Evolutionary conservation across 441 rosid species (phyloP).

Genomic region (Hypseocharis bilobata): DNA sequence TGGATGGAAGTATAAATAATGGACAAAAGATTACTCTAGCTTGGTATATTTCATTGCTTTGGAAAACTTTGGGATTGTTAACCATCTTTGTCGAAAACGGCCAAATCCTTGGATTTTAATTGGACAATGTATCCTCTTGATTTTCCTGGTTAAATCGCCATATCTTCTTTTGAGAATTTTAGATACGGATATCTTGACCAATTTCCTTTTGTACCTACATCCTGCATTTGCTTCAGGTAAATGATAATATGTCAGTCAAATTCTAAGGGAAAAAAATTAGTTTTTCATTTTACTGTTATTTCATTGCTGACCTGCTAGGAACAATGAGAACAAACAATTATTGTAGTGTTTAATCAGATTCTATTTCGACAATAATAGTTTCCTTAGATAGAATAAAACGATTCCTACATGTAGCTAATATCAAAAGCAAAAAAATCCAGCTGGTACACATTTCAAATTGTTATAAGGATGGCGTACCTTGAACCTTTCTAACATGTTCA

Average conservation of each 20-base stretch:
- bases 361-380: no score
- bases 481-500: constrained; percentile 20
- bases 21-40: constrained; percentile 29
- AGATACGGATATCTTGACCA: constrained; percentile 33
- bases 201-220: constrained; percentile 29
- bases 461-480: constrained; percentile 32
- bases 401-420: no score
- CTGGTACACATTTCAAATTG: background rate
- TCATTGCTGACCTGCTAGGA: background rate
- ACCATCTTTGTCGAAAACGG: constrained; percentile 48
- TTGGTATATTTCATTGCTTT: constrained; percentile 41
- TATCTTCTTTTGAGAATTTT: constrained; percentile 40
- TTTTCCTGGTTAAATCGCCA: constrained; percentile 36
- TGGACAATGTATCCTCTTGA: constrained; percentile 46
- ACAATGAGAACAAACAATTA: background rate
- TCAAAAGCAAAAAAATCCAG: no score
- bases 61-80: constrained; percentile 42
- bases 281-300: background rate
- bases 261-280: background rate
- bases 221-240: constrained; percentile 28
- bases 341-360: no score
- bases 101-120: constrained; percentile 54
- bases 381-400: no score
- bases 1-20: background rate
- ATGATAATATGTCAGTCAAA: background rate